A percentile compares a stretch with the other conserved stretches of the same genome.
Evolutionary conservation across 495 filamentous ascomycete species (phyloP).

Genomic region (Jackrogersella minutella): DNA sequence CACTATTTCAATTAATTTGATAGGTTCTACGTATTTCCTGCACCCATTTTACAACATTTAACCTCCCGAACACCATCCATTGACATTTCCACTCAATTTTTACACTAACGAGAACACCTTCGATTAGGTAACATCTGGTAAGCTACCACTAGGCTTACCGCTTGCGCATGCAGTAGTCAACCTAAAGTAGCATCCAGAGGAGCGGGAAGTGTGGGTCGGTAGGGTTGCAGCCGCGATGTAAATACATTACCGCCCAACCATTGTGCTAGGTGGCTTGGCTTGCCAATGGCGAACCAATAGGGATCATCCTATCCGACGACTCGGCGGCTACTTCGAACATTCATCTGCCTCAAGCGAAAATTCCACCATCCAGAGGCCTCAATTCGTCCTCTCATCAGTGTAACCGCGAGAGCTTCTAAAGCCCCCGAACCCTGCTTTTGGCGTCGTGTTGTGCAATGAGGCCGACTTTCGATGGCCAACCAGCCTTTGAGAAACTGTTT

Average conservation of each 20-base stretch:
- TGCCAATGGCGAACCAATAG: conserved; percentile 17
- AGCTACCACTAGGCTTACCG: conserved; percentile 9
- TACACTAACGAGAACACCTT: conserved; percentile 12
- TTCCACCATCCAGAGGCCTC: conserved; percentile 41
- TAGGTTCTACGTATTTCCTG: background rate
- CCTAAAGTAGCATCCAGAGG: conserved; percentile 17
- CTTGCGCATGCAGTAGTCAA: conserved; percentile 10
- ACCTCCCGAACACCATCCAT: too few relatives aligned
- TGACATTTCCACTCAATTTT: too few relatives aligned
- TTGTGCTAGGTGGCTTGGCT: conserved; percentile 21
- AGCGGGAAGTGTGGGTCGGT: conserved; percentile 28
- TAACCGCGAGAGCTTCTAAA: conserved; percentile 37
- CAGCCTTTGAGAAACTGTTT: conserved; percentile 21
- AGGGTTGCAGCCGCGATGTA: conserved; percentile 43
- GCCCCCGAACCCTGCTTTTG: conserved; percentile 25
- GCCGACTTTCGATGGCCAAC: conserved; percentile 14
- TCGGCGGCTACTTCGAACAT: conserved; percentile 44
- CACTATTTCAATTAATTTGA: background rate
- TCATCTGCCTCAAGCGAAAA: conserved; percentile 38
- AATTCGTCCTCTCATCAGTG: conserved; percentile 34
- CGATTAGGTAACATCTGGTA: background rate
- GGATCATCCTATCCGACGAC: conserved; percentile 13
- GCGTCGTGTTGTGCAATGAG: conserved; percentile 26
- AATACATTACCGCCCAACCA: conserved; percentile 42
- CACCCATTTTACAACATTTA: too few relatives aligned